Evolutionary conservation across 768 basidiomycete species (phyloP).

Genomic region (Boletus reticuloceps): DNA sequence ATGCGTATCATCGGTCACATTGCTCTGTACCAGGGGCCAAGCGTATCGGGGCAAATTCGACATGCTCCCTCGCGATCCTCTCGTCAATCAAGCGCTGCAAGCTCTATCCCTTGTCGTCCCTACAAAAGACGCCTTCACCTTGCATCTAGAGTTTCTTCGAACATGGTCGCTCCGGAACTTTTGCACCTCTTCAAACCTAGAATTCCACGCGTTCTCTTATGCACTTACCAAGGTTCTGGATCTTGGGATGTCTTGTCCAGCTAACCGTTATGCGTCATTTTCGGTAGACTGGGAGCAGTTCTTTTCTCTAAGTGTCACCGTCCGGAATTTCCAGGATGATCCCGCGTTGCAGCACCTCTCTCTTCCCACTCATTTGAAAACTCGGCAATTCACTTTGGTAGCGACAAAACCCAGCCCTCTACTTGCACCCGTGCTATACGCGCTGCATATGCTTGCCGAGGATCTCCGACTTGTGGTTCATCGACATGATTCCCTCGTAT

Average conservation of each 20-base stretch:
- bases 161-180: slow-evolving; percentile 52
- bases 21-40: slow-evolving; percentile 53
- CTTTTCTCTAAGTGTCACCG: slow-evolving; percentile 38
- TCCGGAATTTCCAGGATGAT: slow-evolving; percentile 56
- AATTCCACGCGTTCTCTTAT: slow-evolving; percentile 55
- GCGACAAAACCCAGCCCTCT: slow-evolving; percentile 39
- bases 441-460: slow-evolving; percentile 78
- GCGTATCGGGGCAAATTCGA: slow-evolving; percentile 49
- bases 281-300: slow-evolving; percentile 49
- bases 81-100: slow-evolving; percentile 60
- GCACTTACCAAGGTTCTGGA: slow-evolving; percentile 52
- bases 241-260: slow-evolving; percentile 28
- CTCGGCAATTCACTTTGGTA: slow-evolving; percentile 23
- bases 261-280: slow-evolving; percentile 10
- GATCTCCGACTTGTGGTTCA: slow-evolving; percentile 59
- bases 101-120: slow-evolving; percentile 63
- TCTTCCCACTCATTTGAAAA: slow-evolving; percentile 32
- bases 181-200: slow-evolving; percentile 42
- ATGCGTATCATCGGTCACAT: slow-evolving; percentile 48
- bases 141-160: slow-evolving; percentile 56
- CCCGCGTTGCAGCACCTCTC: slow-evolving; percentile 48
- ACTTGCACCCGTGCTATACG: slow-evolving; percentile 62
- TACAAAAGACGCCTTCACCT: slow-evolving; percentile 47
- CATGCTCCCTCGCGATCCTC: slow-evolving; percentile 49
- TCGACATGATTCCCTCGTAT: slow-evolving; percentile 52